Evolutionary conservation across 2,329 filamentous ascomycete species (phyloP).

Genomic region (Neurospora sp.): DNA sequence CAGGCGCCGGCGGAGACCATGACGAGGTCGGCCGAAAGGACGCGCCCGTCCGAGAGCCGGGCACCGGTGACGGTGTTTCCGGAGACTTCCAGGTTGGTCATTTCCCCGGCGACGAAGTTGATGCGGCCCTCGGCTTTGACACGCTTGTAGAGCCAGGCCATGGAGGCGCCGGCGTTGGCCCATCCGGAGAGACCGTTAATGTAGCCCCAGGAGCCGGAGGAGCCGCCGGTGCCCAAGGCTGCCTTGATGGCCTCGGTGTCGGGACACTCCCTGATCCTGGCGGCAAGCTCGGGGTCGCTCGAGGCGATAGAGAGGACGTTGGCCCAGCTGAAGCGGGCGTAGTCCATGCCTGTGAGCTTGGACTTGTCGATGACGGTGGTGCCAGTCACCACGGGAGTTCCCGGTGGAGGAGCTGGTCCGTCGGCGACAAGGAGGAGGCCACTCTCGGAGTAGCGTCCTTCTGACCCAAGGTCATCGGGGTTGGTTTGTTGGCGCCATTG

Average conservation of each 20-base stretch:
- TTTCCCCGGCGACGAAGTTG: conserved; percentile 41
- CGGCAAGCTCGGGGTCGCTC: conserved; percentile 25
- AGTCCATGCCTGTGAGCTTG: conserved; percentile 42
- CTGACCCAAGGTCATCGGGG: conserved; percentile 43
- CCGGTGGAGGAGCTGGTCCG: conserved; percentile 15
- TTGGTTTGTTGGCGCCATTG: conserved; percentile 54
- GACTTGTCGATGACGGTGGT: conserved; percentile 13
- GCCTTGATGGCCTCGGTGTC: conserved; percentile 32
- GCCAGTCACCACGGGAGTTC: neutral
- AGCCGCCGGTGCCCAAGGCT: conserved; percentile 36
- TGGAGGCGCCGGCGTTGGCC: conserved; percentile 65
- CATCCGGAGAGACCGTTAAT: conserved; percentile 67
- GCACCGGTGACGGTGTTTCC: conserved; percentile 44
- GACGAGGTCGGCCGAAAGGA: conserved; percentile 49
- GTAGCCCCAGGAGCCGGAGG: conserved; percentile 58
- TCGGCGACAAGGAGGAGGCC: conserved; percentile 56
- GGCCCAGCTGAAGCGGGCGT: conserved; percentile 48
- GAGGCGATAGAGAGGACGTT: conserved; percentile 48
- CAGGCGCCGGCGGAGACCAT: conserved; percentile 82
- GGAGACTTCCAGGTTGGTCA: conserved; percentile 29
- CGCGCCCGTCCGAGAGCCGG: conserved; percentile 25
- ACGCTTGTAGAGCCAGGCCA: conserved; percentile 51
- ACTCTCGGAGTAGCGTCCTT: conserved; percentile 59
- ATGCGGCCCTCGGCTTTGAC: conserved; percentile 47
- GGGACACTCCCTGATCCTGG: conserved; percentile 35